Evolutionary conservation across 306 rosid genomes (phyloP), one percentile per base, ranked within the genome.

Genomic region (Vicia sativa): DNA sequence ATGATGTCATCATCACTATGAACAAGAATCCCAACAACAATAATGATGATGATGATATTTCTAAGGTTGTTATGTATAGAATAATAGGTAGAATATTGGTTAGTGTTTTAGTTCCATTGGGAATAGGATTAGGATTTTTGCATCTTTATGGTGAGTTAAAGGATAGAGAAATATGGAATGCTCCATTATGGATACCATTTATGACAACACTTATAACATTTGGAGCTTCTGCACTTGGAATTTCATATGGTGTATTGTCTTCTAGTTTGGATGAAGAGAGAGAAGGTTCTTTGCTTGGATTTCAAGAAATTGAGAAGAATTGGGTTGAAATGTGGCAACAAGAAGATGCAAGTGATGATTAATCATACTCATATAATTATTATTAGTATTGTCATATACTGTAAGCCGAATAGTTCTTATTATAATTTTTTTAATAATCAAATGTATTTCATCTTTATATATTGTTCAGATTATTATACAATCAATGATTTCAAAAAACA

Each of bases 311-410:
- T 34, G 81, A 86, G 52, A 70, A 53, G 63, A 90, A 90, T 63
- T 93, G 97, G 96, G 89, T 67, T 4, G 96, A 93, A 54, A 82
- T 86, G 88, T 93, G 98, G 98, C 76, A 80, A 71, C 89, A 88
- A 62, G 96, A 93, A n/a, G 82, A 80, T 43, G 65, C 63, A 35
- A 65, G 46, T 28, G 55, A 49, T 49, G 55, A 49, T 49, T 49
- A 18, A 49, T 15, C 9, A 15, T 0, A 10, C 6, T 1, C 3
- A 2, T 44, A 44, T 19, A 16, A 44, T 44, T n/a, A 44, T n/a
- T 44, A 44, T 43, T 13, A 29, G 0, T 29, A 5, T 7, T 34
- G 7, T 28, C 6, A 28, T 28, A 25, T 25, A 1, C 1, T 2
- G 28, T 25, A 3, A n/a, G n/a, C n/a, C n/a, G n/a, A 25, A 25